Evolutionary conservation across 768 basidiomycete species (phyloP).

Genomic region (Phanerochaete carnosa): DNA sequence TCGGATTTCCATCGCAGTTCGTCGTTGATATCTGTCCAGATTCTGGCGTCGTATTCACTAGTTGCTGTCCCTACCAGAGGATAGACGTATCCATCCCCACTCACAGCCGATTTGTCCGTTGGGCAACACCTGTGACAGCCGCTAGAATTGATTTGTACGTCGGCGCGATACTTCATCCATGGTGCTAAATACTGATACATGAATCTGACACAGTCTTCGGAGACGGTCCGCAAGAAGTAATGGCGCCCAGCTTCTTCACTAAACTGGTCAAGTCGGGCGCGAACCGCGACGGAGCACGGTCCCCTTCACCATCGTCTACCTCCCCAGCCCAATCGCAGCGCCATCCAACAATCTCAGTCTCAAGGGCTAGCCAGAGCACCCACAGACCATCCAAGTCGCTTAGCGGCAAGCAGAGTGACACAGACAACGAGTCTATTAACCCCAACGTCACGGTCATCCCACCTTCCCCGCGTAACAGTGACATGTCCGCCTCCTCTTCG

Average conservation of each 20-base stretch:
- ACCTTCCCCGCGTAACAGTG: conserved; percentile 26
- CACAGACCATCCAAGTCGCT: conserved; percentile 10
- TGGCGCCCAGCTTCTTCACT: conserved; percentile 27
- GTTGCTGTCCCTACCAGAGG: background rate
- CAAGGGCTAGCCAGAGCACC: conserved; percentile 16
- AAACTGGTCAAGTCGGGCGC: conserved; percentile 23
- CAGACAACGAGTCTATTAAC: conserved; percentile 20
- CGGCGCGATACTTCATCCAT: background rate
- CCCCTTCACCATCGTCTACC: conserved; percentile 6
- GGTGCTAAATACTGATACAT: background rate
- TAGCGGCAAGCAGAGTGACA: conserved; percentile 4
- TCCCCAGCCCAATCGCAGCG: background rate
- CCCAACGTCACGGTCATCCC: conserved; percentile 32
- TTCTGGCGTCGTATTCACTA: background rate
- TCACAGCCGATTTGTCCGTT: background rate
- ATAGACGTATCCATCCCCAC: background rate
- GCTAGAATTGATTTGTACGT: conserved; percentile 1
- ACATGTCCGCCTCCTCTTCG: conserved; percentile 13
- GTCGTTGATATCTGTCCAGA: background rate
- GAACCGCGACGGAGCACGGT: conserved; percentile 11
- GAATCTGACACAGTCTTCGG: background rate
- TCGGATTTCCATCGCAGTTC: background rate
- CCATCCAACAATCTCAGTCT: conserved; percentile 15
- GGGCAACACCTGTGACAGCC: background rate
- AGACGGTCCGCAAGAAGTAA: conserved; percentile 1